Conservation (phyloP, 371 early-diverging fungal species). For the Mortierella sp. region DNA sequence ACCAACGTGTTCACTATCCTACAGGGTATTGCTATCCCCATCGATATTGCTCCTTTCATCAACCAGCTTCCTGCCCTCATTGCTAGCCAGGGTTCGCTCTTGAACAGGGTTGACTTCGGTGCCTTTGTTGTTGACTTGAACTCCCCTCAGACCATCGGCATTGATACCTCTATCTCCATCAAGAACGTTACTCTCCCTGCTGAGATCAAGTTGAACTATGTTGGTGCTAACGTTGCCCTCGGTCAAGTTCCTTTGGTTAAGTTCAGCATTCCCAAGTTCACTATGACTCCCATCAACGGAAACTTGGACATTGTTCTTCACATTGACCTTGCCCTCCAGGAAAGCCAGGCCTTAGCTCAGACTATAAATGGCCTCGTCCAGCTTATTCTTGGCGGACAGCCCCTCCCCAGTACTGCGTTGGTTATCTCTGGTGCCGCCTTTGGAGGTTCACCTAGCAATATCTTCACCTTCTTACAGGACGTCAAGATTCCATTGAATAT, state of each 20-base stretch:
- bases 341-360: constrained; percentile 19
- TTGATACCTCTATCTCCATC: constrained; percentile 38
- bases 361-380: constrained; percentile 24
- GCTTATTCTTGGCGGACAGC: constrained; percentile 20
- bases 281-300: constrained; percentile 33
- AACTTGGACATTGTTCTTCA: constrained; percentile 32
- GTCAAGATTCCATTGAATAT: constrained; percentile 32
- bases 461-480: constrained; percentile 40
- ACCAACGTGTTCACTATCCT: constrained; percentile 35
- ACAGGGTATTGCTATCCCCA: constrained; percentile 37
- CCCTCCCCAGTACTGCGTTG: constrained; percentile 24
- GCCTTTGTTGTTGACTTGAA: constrained; percentile 39
- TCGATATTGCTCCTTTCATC: constrained; percentile 32
- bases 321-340: constrained; percentile 26
- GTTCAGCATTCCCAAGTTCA: constrained; percentile 34
- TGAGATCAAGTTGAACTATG: constrained; percentile 54
- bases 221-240: constrained; percentile 41
- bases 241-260: constrained; percentile 34
- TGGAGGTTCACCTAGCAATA: constrained; percentile 31
- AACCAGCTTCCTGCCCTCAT: constrained; percentile 27
- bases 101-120: constrained; percentile 23
- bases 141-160: constrained; percentile 49
- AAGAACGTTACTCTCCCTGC: constrained; percentile 46
- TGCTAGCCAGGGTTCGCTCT: constrained; percentile 14
- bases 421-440: constrained; percentile 37